Evolutionary conservation across 2,329 filamentous ascomycete genomes (phyloP), one percentile per base, ranked within the genome.

Genomic region (Exophiala sideris): DNA sequence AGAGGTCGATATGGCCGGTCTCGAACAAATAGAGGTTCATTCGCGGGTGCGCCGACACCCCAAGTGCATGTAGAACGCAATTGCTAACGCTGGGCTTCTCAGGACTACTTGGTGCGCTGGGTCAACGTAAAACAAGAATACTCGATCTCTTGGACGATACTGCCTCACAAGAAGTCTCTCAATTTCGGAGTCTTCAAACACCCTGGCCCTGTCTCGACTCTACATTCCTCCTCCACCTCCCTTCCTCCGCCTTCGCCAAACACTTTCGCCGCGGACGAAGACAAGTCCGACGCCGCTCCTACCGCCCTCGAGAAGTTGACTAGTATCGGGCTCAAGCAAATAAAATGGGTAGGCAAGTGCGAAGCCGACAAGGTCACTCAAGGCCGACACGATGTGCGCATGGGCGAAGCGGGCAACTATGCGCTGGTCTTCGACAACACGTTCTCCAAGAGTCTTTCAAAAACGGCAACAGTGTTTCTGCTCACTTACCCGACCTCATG

Each of bases 21-120:
- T 97, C 79, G 94, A 99, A 77, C 89, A 95, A 76, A 81, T 99
- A 64, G 90, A 97, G 73, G 89, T 99, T 64, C 92, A 96, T 74
- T 96, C 91, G 84, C 96, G 95, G 85, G 92, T 94, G 81, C 64
- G 78, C 67, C 41, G 35, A 36, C 29, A 11, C 24, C 34, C 9
- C 41, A 14, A 12, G 20, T 21, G 16, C 21, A 21, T 21, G 20
- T 29, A 24, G 8, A 32, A n/a, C 18, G 7, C 21, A 29, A 3
- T 20, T 34, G 29, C 48, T 53, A 24, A 45, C 48, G 54, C 54
- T 35, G 16, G 16, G 36, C 41, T 32, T 40, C 40, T 16, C 64
- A 97, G 94, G 96, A 91, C 61, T 99, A 99, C 75, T 91, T 99
- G 65, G 89, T 99, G 53, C 90, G 94, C 68, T 99, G 94, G 92